phyloP scores from a whole-genome alignment of 495 filamentous ascomycete species.

The Aspergillus kassunensis region DNA sequence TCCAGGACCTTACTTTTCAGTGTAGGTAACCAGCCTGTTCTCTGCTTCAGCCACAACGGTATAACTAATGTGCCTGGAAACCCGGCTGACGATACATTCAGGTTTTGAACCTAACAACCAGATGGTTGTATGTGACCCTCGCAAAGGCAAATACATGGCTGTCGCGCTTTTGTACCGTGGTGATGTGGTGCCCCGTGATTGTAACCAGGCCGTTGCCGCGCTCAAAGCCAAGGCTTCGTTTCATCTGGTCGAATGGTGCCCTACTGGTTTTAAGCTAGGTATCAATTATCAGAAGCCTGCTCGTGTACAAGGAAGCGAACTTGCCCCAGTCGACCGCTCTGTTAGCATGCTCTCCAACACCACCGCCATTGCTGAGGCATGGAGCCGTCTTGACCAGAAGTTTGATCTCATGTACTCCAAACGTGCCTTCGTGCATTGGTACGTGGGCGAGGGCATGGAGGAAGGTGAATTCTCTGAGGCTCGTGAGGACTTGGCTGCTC shows the following conservation, averaged over 20 bases:
- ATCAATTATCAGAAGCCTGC: constrained; percentile 90
- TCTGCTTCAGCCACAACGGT: not conserved
- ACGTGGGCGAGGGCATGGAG: constrained; percentile 94
- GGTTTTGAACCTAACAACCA: constrained; percentile 94
- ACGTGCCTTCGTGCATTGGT: constrained; percentile 94
- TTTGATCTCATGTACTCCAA: constrained; percentile 98
- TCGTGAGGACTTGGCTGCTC: constrained; percentile 81
- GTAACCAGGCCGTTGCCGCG: constrained; percentile 69
- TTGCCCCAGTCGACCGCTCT: constrained; percentile 80
- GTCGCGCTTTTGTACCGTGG: constrained; percentile 86
- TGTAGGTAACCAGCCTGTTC: constrained; percentile 46
- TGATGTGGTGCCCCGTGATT: constrained; percentile 83
- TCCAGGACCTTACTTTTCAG: constrained; percentile 81
- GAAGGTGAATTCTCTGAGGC: constrained; percentile 92
- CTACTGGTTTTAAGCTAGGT: constrained; percentile 92
- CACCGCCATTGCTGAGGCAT: constrained; percentile 86
- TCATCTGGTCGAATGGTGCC: constrained; percentile 93
- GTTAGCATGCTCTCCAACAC: constrained; percentile 93
- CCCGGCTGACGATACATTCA: constrained; percentile 21
- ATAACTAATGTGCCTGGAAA: too few relatives aligned
- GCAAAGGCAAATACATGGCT: constrained; percentile 94
- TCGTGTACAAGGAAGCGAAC: constrained; percentile 69
- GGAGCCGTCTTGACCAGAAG: constrained; percentile 85
- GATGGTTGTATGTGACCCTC: constrained; percentile 92
- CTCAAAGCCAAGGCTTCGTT: constrained; percentile 85